These are phyloP conservation scores for Reticulascus tulasneorum DNA, from an alignment of 2,329 filamentous ascomycete genomes.

Conservation along the genomic window DNA sequence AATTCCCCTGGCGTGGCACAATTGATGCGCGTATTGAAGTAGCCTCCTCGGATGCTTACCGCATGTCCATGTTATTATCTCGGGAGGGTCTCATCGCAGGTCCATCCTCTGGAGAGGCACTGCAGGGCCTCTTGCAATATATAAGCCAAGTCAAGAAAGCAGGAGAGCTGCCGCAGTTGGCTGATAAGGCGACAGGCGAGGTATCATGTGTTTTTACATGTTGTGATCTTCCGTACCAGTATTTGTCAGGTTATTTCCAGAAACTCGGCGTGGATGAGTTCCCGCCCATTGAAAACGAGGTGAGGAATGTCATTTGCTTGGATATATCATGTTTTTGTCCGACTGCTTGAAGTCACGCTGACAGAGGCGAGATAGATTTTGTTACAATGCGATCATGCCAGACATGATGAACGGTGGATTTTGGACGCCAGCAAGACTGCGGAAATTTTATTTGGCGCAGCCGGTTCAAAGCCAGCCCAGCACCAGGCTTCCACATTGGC, in stretches of 20 bases:
- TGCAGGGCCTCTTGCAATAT: slow-evolving; percentile 1
- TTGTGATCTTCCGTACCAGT: slow-evolving; percentile 10
- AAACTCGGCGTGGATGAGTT: slow-evolving; percentile 4
- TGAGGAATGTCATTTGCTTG: accelerated
- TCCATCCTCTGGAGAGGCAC: slow-evolving; percentile 7
- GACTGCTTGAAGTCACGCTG: too few species aligned
- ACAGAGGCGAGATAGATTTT: too few species aligned
- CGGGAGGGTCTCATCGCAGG: slow-evolving; percentile 8
- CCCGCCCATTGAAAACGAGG: slow-evolving; percentile 5
- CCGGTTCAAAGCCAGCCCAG: neutral
- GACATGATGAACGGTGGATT: slow-evolving; percentile 24
- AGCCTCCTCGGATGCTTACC: slow-evolving; percentile 3
- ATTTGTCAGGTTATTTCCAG: slow-evolving; percentile 1
- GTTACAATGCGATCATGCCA: slow-evolving; percentile 18
- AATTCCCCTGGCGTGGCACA: slow-evolving; percentile 6
- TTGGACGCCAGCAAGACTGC: slow-evolving; percentile 12
- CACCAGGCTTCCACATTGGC: neutral
- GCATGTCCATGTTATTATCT: slow-evolving; percentile 9
- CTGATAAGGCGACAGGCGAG: neutral
- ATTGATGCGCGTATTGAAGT: slow-evolving; percentile 4
- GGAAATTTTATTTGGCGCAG: slow-evolving; percentile 9
- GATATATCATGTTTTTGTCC: neutral
- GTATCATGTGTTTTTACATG: slow-evolving; percentile 9
- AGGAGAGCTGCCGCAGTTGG: neutral
- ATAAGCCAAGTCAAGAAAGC: neutral